These are phyloP conservation scores for Toxicodendron radicans DNA, from an alignment of 345 rosid genomes.

Conservation along the genomic window DNA sequence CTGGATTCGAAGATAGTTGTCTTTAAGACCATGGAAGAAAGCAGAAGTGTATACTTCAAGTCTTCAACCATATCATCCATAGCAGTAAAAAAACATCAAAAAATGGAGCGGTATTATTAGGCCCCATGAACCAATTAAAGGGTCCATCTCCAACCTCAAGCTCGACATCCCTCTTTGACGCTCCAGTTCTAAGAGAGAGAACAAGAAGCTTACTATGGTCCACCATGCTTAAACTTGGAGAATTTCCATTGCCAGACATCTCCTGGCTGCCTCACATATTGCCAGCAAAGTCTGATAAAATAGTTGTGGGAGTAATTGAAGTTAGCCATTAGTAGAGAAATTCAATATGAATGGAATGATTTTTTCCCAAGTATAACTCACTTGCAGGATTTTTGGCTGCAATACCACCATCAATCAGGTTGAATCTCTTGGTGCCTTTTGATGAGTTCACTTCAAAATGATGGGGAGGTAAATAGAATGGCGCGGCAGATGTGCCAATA, in stretches of 20 bases:
- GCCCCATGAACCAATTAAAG: slow-evolving; percentile 2
- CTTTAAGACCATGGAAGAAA: too few species aligned
- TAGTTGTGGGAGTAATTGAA: background rate
- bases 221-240: background rate
- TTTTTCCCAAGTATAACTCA: background rate
- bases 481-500: slow-evolving; percentile 19
- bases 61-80: background rate
- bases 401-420: slow-evolving; percentile 29
- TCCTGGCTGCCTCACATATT: slow-evolving; percentile 1
- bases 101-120: background rate
- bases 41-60: too few species aligned
- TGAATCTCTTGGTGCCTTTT: slow-evolving; percentile 16
- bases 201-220: slow-evolving; percentile 4
- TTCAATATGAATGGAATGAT: background rate
- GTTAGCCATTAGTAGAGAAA: background rate
- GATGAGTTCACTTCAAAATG: slow-evolving; percentile 15
- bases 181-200: slow-evolving; percentile 18
- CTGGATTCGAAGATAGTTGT: too few species aligned
- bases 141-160: slow-evolving; percentile 7
- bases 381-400: slow-evolving; percentile 35
- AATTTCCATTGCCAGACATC: background rate
- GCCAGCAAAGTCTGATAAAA: slow-evolving; percentile 10
- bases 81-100: slow-evolving; percentile 2
- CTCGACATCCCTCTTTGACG: background rate
- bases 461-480: slow-evolving; percentile 21